Base-by-base conservation (phyloP, 2,329 filamentous ascomycete genomes). In the Aspergillus fructus region DNA sequence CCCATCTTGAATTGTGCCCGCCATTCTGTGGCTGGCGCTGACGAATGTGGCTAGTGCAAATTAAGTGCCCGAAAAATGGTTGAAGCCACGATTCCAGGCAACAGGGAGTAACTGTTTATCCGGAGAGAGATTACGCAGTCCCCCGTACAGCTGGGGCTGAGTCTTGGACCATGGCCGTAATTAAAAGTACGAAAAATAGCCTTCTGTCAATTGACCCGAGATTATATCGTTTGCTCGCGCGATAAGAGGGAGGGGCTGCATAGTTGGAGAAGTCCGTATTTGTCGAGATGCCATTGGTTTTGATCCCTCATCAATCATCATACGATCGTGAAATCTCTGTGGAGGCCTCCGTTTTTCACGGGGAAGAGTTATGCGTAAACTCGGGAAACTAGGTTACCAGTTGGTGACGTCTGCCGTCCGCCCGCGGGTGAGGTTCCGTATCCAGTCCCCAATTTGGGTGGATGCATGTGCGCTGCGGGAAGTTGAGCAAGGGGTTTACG, bases 21-120 rank as follows among this genome's bases (percentile, higher is more conserved):
- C 49, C 33, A 49, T 52, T n/a, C 17, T 56, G 54, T 56, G 54
- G 54, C 54, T 56, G 47, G 39, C 50, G 47, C 53, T 51, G 54
- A 37, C 23, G 48, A 46, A 48, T 46, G 49, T 56, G 55, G 55
- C 55, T 56, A 48, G 55, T 56, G 54, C 21, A 11, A 37, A n/a
- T 15, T 9, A 37, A n/a, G 34, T 50, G 34, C 34, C 48, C 23
- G 34, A 15, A 41, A 17, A 24, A 40, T 21, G 48, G 40, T 30
- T 13, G 37, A 33, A 13, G 8, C 39, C n/a, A 42, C 23, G 27
- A 13, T 34, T 30, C 23, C 15, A 30, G n/a, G 27, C 21, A 17
- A 40, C 34, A 40, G 34, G 49, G 49, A 41, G 49, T 42, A 33
- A 30, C 21, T 9, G 24, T 51, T 41, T 41, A 15, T 51, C 45